Conservation (phyloP, 1,284 basidiomycete species). For the Psilocybe mexicana region DNA sequence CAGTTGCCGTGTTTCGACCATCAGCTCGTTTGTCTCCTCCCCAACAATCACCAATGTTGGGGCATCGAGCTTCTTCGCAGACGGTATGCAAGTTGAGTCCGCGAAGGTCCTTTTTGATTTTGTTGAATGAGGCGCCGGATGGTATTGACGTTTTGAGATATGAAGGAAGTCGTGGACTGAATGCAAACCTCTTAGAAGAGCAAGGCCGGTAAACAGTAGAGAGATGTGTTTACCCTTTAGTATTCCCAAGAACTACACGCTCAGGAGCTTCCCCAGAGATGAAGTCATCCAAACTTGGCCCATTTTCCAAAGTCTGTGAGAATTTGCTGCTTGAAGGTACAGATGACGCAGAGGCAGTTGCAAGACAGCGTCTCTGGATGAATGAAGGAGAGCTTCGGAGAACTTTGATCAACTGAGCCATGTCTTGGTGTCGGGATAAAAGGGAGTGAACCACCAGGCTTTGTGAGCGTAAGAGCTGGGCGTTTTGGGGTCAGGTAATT, state of each 20-base stretch:
- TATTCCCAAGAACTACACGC: slow-evolving; percentile 78
- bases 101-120: slow-evolving; percentile 94
- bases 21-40: slow-evolving; percentile 83
- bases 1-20: slow-evolving; percentile 85
- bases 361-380: slow-evolving; percentile 43
- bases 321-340: slow-evolving; percentile 53
- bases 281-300: slow-evolving; percentile 87
- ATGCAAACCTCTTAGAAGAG: slow-evolving; percentile 8
- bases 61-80: slow-evolving; percentile 98
- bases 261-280: slow-evolving; percentile 63
- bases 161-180: slow-evolving; percentile 85
- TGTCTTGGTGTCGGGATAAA: background rate
- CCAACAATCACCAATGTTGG: slow-evolving; percentile 99
- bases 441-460: background rate
- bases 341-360: slow-evolving; percentile 51
- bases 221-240: slow-evolving; percentile 53
- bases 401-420: slow-evolving; percentile 16
- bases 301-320: slow-evolving; percentile 62
- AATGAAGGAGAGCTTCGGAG: slow-evolving; percentile 10
- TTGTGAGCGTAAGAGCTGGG: background rate
- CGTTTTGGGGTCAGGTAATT: background rate
- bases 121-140: slow-evolving; percentile 84
- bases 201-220: background rate
- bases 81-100: slow-evolving; percentile 94
- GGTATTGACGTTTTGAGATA: slow-evolving; percentile 95